Evolutionary conservation across 805 yeast species (phyloP), one percentile per base, ranked within the genome.

Genomic region (Zygosaccharomyces siamensis): DNA sequence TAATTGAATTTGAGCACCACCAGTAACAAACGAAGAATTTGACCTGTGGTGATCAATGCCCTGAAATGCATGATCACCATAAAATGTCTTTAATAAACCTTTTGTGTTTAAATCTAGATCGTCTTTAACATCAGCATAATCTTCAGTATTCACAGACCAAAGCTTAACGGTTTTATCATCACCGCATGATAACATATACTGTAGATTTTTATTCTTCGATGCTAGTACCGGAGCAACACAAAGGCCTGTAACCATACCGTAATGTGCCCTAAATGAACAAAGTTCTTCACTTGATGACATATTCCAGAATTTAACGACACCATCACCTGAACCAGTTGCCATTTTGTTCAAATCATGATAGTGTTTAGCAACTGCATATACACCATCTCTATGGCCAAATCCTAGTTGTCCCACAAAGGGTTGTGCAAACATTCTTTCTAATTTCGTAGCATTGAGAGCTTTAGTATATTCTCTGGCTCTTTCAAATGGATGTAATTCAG

Each of bases 381-480:
- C 89, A 50, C 97, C 98, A 64, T 93, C 99, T 49, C 92, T 73
- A 63, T 95, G 99, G 7, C 99, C 99, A 52, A 80, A 78, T 3
- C 99, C 99, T 32, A 93, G 70, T 64, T 93, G 98, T 0, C 96
- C 97, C 18, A 95, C 76, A 68, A 93, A 93, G 2, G 99, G 99
- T 63, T 90, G 90, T 0, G 99, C 98, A 77, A 93, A 93, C 86
- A 93, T 84, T 57, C 97, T 78, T 64, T 92, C 98, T 71, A 93
- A 68, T 65, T 93, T 93, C 12, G 98, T 90, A 24, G 99, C 98
- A 48, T 88, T 92, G 46, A 93, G 70, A 0, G 98, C 98, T 56
- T 90, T 80, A 16, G 97, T 87, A 62, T 93, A 93, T 69, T 93
- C 99, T 63, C 99, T 77, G 5, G 98, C 97, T 58, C 98, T 76